Conservation (phyloP, 2,329 filamentous ascomycete genomes). For the Didymella sp. region DNA sequence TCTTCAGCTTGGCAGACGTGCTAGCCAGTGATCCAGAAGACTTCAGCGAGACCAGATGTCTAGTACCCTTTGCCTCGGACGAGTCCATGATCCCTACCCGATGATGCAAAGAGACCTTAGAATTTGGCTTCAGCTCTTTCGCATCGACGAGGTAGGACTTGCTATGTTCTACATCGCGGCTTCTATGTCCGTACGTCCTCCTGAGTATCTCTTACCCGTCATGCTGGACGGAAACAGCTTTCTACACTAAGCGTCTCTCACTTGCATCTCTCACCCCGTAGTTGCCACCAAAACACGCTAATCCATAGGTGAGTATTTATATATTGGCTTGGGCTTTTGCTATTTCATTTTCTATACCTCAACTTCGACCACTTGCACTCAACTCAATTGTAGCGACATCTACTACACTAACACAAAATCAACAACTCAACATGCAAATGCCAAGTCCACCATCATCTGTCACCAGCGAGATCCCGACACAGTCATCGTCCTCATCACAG, state of each 20-base stretch:
- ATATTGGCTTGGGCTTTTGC: not conserved
- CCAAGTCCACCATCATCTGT: not conserved
- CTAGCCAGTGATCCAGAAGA: constrained; percentile 20
- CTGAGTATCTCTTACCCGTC: too few species aligned
- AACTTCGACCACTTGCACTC: not conserved
- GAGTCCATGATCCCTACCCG: constrained; percentile 14
- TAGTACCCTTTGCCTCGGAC: constrained; percentile 20
- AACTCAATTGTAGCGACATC: not conserved
- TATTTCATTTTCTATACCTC: not conserved
- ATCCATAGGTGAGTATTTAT: not conserved
- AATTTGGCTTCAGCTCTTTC: constrained; percentile 7
- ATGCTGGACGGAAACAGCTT: too few species aligned
- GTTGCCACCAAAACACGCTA: not conserved
- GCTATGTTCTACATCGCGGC: too few species aligned
- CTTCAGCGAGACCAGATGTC: constrained; percentile 15
- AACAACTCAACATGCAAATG: not conserved
- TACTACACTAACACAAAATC: not conserved
- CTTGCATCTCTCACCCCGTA: not conserved
- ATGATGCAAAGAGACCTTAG: constrained; percentile 26
- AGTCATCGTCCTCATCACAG: not conserved
- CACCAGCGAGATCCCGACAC: not conserved
- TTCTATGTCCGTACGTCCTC: too few species aligned
- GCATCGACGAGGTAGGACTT: too few species aligned
- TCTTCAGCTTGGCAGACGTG: constrained; percentile 10
- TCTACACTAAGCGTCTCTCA: too few species aligned